A percentile compares a stretch with the other conserved stretches of the same genome.
Evolutionary conservation across 768 basidiomycete genomes (phyloP).

Genomic region (Hygrophorus russula): DNA sequence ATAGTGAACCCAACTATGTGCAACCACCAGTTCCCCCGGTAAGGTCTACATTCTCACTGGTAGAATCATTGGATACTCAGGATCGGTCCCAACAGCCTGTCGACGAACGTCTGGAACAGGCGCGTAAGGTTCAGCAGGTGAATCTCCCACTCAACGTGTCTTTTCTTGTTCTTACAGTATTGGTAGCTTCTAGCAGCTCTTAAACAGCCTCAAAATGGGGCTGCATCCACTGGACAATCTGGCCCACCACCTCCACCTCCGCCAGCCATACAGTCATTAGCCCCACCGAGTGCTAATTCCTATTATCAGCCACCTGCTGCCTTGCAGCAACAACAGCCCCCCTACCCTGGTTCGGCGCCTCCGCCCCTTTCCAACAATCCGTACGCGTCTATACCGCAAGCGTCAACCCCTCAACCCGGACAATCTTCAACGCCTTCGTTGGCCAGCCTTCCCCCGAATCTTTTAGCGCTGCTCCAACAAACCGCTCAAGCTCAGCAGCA

Average conservation of each 20-base stretch:
- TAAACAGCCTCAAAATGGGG: slow-evolving; percentile 49
- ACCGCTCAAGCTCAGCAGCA: slow-evolving; percentile 35
- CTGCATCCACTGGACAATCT: slow-evolving; percentile 22
- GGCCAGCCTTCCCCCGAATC: slow-evolving; percentile 49
- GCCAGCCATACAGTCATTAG: slow-evolving; percentile 24
- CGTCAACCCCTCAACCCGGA: slow-evolving; percentile 24
- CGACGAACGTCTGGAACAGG: slow-evolving; percentile 83
- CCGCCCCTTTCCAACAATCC: slow-evolving; percentile 15
- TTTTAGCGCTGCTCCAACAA: slow-evolving; percentile 51
- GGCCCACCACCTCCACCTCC: slow-evolving; percentile 25
- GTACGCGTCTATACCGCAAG: slow-evolving; percentile 15
- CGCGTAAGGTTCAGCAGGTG: slow-evolving; percentile 75
- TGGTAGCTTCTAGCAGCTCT: slow-evolving; percentile 60
- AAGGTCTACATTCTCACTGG: slow-evolving; percentile 9
- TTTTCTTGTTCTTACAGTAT: slow-evolving; percentile 1
- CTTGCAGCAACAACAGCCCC: slow-evolving; percentile 19
- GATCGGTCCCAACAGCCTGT: slow-evolving; percentile 23
- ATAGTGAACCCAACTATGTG: slow-evolving; percentile 13
- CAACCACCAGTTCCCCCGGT: slow-evolving; percentile 11
- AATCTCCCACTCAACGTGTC: slow-evolving; percentile 4
- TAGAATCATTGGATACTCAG: slow-evolving; percentile 2
- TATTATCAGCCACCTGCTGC: slow-evolving; percentile 34
- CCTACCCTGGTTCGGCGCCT: slow-evolving; percentile 21
- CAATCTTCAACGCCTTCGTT: slow-evolving; percentile 22
- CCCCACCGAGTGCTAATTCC: slow-evolving; percentile 17